Percentiles rank a stretch among this genome's conserved stretches.
These are phyloP conservation scores for Cenchrus americanus DNA, from an alignment of 176 grass and related monocot species.

Conservation along the genomic window DNA sequence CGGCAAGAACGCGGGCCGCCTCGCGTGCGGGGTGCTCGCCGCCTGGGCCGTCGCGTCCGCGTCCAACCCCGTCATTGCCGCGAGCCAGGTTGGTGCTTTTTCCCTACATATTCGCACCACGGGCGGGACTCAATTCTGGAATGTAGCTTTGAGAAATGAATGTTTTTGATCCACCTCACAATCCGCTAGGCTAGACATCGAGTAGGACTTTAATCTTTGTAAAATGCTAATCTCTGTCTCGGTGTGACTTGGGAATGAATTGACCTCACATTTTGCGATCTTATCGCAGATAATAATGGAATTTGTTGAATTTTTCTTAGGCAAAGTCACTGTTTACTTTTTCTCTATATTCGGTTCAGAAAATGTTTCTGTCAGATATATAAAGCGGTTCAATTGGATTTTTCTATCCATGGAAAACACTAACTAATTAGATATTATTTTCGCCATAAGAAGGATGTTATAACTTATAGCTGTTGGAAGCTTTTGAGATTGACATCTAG, in stretches of 20 bases:
- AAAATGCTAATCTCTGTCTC: background rate
- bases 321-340: background rate
- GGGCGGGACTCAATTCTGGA: background rate
- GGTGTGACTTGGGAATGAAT: background rate
- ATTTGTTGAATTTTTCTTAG: background rate
- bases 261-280: background rate
- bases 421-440: background rate
- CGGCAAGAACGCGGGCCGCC: conserved; percentile 45
- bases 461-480: too few relatives aligned
- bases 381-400: background rate
- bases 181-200: background rate
- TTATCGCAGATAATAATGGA: background rate
- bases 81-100: conserved; percentile 62
- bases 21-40: conserved; percentile 79
- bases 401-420: background rate
- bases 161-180: background rate
- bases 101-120: background rate
- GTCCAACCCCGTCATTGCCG: conserved; percentile 69
- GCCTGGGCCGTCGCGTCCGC: conserved; percentile 71
- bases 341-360: background rate
- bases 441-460: too few relatives aligned
- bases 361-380: background rate
- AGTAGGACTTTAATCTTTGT: background rate
- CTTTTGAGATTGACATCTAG: background rate
- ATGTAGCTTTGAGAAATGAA: background rate